A percentile compares a stretch with the other conserved stretches of the same genome.
phyloP scores from a whole-genome alignment of 179 eudicot genomes.

The Silene coronaria region DNA sequence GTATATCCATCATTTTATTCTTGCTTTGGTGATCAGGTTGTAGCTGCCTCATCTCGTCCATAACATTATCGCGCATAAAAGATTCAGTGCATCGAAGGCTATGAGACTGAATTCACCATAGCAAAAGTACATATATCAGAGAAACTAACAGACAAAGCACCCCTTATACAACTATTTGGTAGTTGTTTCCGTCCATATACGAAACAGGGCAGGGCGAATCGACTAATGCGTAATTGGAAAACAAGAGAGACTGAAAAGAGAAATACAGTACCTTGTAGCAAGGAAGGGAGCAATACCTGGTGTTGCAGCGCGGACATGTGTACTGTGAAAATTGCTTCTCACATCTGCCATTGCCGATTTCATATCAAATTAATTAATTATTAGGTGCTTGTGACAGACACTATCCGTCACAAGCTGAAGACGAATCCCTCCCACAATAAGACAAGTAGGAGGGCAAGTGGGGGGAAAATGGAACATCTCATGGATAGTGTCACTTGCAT shows the following conservation, averaged over 20 bases:
- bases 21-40: conserved; percentile 60
- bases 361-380: no score
- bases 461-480: no score
- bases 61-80: conserved; percentile 84
- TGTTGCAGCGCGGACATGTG: conserved; percentile 88
- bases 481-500: no score
- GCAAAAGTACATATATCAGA: conserved; percentile 3
- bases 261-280: conserved; percentile 67
- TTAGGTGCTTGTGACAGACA: no score
- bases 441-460: no score
- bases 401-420: no score
- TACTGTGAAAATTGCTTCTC: conserved; percentile 92
- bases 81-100: conserved; percentile 83
- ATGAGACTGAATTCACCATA: conserved; percentile 55
- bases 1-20: conserved; percentile 70
- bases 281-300: conserved; percentile 79
- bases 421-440: no score
- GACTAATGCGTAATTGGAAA: not conserved
- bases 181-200: not conserved
- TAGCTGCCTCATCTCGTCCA: conserved; percentile 59
- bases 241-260: not conserved
- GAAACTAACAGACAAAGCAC: not conserved
- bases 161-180: no score
- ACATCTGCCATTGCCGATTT: no score
- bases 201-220: not conserved